Evolutionary conservation across 192 early-diverging fungal genomes (phyloP), one percentile per base, ranked within the genome.

Genomic region (Coemansia sp.): DNA sequence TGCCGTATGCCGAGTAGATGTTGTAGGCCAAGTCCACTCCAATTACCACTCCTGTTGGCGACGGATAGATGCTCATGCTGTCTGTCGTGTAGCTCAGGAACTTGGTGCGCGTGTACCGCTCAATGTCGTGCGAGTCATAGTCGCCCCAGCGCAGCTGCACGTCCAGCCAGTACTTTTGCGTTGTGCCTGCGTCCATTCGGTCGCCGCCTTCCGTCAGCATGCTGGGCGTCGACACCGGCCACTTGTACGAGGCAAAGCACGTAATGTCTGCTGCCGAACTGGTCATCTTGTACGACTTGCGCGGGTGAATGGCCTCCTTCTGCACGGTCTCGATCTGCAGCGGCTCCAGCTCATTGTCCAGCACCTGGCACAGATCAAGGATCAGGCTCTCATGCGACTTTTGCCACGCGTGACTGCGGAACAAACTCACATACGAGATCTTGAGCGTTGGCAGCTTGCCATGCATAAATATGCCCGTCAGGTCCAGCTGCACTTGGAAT

Each of bases 391-490:
- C 93, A 79, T 95, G 94, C 50, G 93, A 90, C 82, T 97, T 97
- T 79, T 97, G 94, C 93, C 94, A 97, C 77, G 97, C 92, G 80
- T 97, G 94, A 39, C 93, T 93, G 59, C 96, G 85, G 87, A 99
- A 97, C 61, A 99, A 88, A 68, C 97, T 95, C 81, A 99, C 97
- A 37, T 97, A 81, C 5, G 94, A 96, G 68, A 99, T 97, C 85
- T 99, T 99, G 6, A 99, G 83, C 1, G 96, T 99, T 12, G 96
- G 96, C 61, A 99, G 94, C 79, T 99, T 99, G 60, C 96, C 96
- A 79, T 99, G 94, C 96, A 99, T 99, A 66, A 97, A 99, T 44
- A 99, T 99, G 72, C 96, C 96, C 6, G 96, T 99, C 70, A 99
- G 82, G 85, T 99, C 96, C 40, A 99, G 82, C 79, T 99, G 96